Evolutionary conservation across 1,139 yeast species (phyloP).

Genomic region (Hyphopichia buzzinii): DNA sequence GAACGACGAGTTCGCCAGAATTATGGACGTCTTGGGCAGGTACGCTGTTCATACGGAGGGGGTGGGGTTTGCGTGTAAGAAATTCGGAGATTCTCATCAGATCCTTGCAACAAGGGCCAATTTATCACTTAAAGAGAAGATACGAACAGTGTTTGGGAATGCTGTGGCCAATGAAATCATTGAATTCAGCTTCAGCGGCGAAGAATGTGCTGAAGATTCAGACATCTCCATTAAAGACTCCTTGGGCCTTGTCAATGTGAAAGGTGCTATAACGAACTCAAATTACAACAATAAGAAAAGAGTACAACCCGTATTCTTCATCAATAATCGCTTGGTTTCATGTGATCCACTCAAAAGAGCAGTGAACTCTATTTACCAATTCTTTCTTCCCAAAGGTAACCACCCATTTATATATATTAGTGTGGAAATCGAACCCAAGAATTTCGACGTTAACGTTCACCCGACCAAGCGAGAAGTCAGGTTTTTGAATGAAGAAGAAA

Average conservation of each 20-base stretch:
- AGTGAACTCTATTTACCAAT: constrained; percentile 57
- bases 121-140: constrained; percentile 57
- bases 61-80: constrained; percentile 79
- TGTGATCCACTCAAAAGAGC: constrained; percentile 82
- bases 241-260: constrained; percentile 49
- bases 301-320: constrained; percentile 71
- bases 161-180: constrained; percentile 65
- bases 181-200: constrained; percentile 32
- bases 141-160: constrained; percentile 72
- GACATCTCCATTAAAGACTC: constrained; percentile 10
- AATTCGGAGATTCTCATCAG: constrained; percentile 63
- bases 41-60: constrained; percentile 73
- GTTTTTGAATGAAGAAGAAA: constrained; percentile 83
- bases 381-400: constrained; percentile 76
- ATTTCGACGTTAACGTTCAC: constrained; percentile 90
- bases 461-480: constrained; percentile 95
- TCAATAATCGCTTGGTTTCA: constrained; percentile 77
- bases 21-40: constrained; percentile 79
- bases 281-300: constrained; percentile 70
- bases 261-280: constrained; percentile 69
- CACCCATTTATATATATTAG: constrained; percentile 78
- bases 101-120: constrained; percentile 53
- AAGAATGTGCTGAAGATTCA: constrained; percentile 9
- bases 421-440: constrained; percentile 60
- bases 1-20: constrained; percentile 71